Base-by-base conservation (phyloP, 352 stramenopile genomes). In the Pilasporangium apinafurcum region DNA sequence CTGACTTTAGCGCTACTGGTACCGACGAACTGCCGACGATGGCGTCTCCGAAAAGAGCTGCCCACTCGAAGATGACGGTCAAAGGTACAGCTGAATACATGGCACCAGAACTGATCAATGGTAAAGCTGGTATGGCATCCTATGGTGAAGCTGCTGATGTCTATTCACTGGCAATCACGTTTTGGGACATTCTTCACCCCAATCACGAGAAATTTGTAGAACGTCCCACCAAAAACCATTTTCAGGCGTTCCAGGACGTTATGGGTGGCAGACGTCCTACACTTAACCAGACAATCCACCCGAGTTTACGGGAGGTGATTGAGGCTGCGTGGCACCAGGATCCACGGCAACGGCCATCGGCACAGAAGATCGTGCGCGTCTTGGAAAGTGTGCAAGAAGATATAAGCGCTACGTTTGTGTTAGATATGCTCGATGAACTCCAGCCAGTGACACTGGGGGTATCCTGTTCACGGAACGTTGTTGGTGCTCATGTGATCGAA, bases 131-230 rank as follows among this genome's bases (percentile, higher is more conserved):
- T 0, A 20, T 47, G 20, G 65, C 62, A 24, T 49, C 55, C 12
- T 92, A 87, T 48, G 70, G 64, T 3, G 74, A 90, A 31, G 67
- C 65, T 12, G 63, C 81, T 14, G 79, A 92, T 39, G 63, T 92
- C 14, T 91, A 84, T 41, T 70, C 68, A n/a, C 54, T 92, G 25
- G 78, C 51, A 27, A 80, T 91, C 34, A 83, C 78, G 10, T 65
- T 90, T 37, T 90, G 79, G 77, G 66, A 90, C 30, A 64, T 92
- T 5, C 42, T 83, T 22, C 62, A 85, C 38, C 72, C 72, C 2
- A 49, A 59, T 26, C 7, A 26, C 22, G 22, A 54, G 49, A 34
- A 64, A 24, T 51, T 32, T 21, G n/a, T n/a, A n/a, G 78, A 83
- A 38, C 78, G 72, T 10, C 67, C 69, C 8, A 34, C 22, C 17